Percentiles rank a stretch among this genome's conserved stretches.
Conservation (phyloP, 2,329 filamentous ascomycete genomes). For the Exophiala alcalophila region DNA sequence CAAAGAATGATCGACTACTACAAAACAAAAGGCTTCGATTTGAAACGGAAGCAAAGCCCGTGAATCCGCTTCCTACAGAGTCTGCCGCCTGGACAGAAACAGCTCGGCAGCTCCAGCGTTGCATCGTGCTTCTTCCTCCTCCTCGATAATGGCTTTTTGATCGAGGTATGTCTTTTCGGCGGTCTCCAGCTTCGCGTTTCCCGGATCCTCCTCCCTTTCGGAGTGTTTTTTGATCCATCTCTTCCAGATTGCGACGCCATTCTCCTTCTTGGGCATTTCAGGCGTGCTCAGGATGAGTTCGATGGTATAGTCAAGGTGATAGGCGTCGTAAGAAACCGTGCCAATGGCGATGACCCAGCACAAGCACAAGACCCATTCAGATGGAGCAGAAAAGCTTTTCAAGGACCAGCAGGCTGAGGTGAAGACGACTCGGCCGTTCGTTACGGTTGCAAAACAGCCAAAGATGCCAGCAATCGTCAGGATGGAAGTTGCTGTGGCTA, state of each 20-base stretch:
- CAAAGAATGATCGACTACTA: too few relatives aligned
- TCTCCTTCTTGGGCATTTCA: neutral
- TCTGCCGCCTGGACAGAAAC: too few relatives aligned
- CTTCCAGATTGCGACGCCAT: conserved; percentile 7
- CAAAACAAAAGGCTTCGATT: too few relatives aligned
- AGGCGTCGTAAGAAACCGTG: conserved; percentile 13
- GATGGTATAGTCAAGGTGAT: conserved; percentile 12
- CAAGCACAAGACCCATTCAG: conserved; percentile 10
- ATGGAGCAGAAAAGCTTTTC: conserved; percentile 9
- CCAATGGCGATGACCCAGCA: conserved; percentile 7
- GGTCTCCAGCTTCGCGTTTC: too few relatives aligned
- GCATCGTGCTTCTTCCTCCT: too few relatives aligned
- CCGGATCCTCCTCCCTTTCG: too few relatives aligned
- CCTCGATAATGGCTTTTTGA: too few relatives aligned
- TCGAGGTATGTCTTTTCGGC: too few relatives aligned
- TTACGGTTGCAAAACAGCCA: conserved; percentile 6
- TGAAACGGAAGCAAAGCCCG: too few relatives aligned
- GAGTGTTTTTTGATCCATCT: neutral
- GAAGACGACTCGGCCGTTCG: conserved; percentile 8
- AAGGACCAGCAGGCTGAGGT: conserved; percentile 7
- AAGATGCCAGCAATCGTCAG: conserved; percentile 7
- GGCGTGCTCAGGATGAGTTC: conserved; percentile 7
- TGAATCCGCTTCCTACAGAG: too few relatives aligned
- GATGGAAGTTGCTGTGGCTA: conserved; percentile 3
- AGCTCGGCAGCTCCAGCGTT: too few relatives aligned